Conservation (phyloP, 2,329 filamentous ascomycete species). For the Aspergillus amoenus region DNA sequence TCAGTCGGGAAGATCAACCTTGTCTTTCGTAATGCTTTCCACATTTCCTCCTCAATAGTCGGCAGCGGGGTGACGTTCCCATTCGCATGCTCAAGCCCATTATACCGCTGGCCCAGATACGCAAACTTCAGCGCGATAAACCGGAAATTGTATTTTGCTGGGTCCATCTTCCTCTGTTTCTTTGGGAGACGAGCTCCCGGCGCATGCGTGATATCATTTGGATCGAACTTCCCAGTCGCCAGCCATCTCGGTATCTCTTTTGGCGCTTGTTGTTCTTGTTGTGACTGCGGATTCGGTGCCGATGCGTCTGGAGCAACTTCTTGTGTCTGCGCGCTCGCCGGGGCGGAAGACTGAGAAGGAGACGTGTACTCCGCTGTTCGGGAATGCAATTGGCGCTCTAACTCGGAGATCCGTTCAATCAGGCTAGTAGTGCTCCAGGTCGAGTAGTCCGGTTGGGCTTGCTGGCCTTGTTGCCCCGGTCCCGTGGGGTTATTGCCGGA, state of each 20-base stretch:
- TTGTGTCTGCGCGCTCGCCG: not conserved
- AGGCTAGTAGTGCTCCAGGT: conserved; percentile 69
- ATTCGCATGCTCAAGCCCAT: conserved; percentile 85
- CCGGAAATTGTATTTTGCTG: conserved; percentile 76
- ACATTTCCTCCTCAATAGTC: conserved; percentile 89
- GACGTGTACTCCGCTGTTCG: conserved; percentile 41
- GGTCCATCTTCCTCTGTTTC: conserved; percentile 64
- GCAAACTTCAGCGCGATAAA: conserved; percentile 90
- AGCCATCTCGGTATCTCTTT: not conserved
- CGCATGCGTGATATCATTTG: conserved; percentile 25
- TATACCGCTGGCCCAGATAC: conserved; percentile 87
- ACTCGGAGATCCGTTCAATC: conserved; percentile 63
- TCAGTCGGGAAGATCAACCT: conserved; percentile 74
- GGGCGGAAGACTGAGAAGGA: conserved; percentile 11
- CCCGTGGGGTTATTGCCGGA: conserved; percentile 14
- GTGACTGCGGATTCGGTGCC: not conserved
- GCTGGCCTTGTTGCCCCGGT: conserved; percentile 6
- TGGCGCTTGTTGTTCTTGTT: not conserved
- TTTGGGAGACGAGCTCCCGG: conserved; percentile 35
- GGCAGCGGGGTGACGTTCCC: conserved; percentile 67
- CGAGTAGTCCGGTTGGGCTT: conserved; percentile 52
- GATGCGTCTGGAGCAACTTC: not conserved
- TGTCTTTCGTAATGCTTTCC: conserved; percentile 82
- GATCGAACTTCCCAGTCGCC: conserved; percentile 10
- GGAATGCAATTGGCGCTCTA: conserved; percentile 66